Evolutionary conservation across 2,329 filamentous ascomycete genomes (phyloP).

Genomic region (Zymoseptoria brevis): DNA sequence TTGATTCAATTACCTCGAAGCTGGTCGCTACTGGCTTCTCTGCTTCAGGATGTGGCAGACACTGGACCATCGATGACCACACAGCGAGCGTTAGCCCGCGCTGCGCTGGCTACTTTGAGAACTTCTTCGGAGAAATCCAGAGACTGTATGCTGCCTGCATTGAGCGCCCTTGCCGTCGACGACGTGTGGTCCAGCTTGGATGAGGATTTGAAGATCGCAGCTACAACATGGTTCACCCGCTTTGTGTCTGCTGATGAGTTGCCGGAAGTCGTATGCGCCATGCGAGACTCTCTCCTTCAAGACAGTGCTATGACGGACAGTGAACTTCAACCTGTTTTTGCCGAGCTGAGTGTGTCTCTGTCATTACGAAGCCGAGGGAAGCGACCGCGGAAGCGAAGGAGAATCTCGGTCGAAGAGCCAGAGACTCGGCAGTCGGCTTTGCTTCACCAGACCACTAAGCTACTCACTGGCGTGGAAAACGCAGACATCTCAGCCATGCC

Average conservation of each 20-base stretch:
- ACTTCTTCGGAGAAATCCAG: background rate
- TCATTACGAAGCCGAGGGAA: background rate
- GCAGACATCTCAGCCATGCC: slow-evolving; percentile 14
- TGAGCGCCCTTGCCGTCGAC: slow-evolving; percentile 6
- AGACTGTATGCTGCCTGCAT: slow-evolving; percentile 14
- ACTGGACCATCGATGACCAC: slow-evolving; percentile 1
- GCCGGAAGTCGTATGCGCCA: slow-evolving; percentile 7
- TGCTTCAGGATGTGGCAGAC: slow-evolving; percentile 9
- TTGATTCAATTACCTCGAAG: slow-evolving; percentile 11
- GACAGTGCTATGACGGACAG: slow-evolving; percentile 21
- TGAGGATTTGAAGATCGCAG: slow-evolving; percentile 21
- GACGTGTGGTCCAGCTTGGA: slow-evolving; percentile 15
- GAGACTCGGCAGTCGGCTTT: background rate
- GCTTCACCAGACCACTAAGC: background rate
- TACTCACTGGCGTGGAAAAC: slow-evolving; percentile 15
- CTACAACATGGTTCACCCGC: slow-evolving; percentile 17
- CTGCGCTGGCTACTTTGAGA: slow-evolving; percentile 11
- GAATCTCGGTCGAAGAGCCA: slow-evolving; percentile 2
- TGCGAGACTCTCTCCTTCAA: slow-evolving; percentile 15
- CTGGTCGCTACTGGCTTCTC: slow-evolving; percentile 6
- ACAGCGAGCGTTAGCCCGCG: slow-evolving; percentile 13
- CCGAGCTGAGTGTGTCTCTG: slow-evolving; percentile 12
- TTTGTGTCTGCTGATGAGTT: slow-evolving; percentile 10
- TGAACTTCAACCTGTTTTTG: slow-evolving; percentile 13
- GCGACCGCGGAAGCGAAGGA: slow-evolving; percentile 14